A percentile compares a stretch with the other conserved stretches of the same genome.
phyloP scores from a whole-genome alignment of 163 green algal genomes.

The Scenedesmus sp. region DNA sequence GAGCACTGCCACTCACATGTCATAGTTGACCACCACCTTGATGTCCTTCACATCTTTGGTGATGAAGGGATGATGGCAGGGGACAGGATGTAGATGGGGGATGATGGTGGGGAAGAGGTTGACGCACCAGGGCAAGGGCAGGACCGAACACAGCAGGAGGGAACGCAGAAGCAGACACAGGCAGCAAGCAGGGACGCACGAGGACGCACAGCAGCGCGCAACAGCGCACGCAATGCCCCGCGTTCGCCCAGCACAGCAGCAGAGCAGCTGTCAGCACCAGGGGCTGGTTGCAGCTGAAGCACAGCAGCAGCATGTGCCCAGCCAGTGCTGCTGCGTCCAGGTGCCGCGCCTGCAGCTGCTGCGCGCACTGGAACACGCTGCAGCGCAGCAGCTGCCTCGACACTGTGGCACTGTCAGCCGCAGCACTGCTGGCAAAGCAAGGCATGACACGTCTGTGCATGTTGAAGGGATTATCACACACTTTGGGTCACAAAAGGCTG shows the following conservation, averaged over 20 bases:
- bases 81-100: too few species aligned
- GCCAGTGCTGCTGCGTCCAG: not conserved
- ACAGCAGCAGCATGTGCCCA: not conserved
- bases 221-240: not conserved
- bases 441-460: too few species aligned
- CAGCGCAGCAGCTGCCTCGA: not conserved
- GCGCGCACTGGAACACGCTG: not conserved
- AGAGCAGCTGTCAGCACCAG: not conserved
- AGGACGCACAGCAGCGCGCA: conserved; percentile 1
- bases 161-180: not conserved
- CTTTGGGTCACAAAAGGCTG: not conserved
- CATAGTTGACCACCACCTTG: conserved; percentile 91
- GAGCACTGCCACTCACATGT: conserved; percentile 70
- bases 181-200: not conserved
- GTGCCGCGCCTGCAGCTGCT: not conserved
- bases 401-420: not conserved
- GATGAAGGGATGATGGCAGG: not conserved
- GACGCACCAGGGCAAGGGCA: not conserved
- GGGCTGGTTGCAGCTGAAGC: not conserved
- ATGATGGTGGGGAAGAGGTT: not conserved
- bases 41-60: conserved; percentile 76
- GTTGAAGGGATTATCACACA: not conserved
- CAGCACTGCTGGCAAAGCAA: not conserved
- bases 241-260: conserved; percentile 8
- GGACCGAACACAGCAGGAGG: not conserved